Conservation (phyloP, 2,329 filamentous ascomycete genomes). For the Hypocrella siamensis region DNA sequence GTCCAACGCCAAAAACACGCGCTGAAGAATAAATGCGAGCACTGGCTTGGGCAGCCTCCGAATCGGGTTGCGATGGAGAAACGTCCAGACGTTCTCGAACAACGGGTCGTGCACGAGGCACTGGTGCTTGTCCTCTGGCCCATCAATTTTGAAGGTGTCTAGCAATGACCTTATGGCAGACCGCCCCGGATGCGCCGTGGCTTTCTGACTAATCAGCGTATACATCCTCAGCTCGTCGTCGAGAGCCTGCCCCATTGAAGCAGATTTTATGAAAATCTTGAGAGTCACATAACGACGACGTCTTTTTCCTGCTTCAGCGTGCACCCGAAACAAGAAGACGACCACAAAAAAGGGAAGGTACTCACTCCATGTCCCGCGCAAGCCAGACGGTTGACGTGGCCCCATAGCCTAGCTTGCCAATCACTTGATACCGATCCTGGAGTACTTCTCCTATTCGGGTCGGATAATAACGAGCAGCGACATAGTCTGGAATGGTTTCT, state of each 20-base stretch:
- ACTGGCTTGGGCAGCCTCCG: constrained; percentile 17
- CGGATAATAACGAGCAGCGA: constrained; percentile 9
- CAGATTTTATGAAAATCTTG: not conserved
- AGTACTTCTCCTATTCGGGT: constrained; percentile 9
- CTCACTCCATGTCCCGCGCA: constrained; percentile 9
- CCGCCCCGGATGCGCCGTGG: constrained; percentile 12
- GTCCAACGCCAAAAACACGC: constrained; percentile 26
- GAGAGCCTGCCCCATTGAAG: not conserved
- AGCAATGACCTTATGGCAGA: constrained; percentile 16
- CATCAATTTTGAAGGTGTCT: constrained; percentile 19
- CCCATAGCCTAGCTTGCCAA: constrained; percentile 12
- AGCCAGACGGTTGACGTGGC: constrained; percentile 12
- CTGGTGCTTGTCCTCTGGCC: constrained; percentile 18
- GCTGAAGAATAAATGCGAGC: constrained; percentile 18
- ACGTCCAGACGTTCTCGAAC: constrained; percentile 22
- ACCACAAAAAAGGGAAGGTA: not conserved
- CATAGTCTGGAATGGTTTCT: constrained; percentile 9
- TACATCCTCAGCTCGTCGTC: constrained; percentile 2
- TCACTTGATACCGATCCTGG: constrained; percentile 9
- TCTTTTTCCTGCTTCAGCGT: not conserved
- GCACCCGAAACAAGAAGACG: not conserved
- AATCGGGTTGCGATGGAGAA: constrained; percentile 23
- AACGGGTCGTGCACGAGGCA: constrained; percentile 24
- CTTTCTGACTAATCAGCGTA: not conserved
- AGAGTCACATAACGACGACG: constrained; percentile 1